Percentiles rank a stretch among this genome's conserved stretches.
Conservation (phyloP, 257 asterid genomes). For the Przewalskia tangutica region DNA sequence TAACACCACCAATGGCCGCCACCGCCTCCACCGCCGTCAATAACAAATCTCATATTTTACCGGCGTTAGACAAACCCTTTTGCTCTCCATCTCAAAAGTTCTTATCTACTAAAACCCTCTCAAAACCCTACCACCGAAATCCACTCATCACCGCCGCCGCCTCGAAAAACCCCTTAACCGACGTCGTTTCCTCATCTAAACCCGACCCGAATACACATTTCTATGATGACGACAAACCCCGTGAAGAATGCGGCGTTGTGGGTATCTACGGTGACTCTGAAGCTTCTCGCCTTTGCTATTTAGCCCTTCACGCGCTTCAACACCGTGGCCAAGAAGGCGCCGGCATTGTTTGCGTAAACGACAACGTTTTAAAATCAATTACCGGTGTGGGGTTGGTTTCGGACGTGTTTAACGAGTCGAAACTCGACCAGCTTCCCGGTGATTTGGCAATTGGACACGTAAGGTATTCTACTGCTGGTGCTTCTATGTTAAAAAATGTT, state of each 20-base stretch:
- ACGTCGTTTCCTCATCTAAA: slow-evolving; percentile 13
- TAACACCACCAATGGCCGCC: slow-evolving; percentile 16
- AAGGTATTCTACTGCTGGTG: slow-evolving; percentile 85
- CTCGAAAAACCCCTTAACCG: slow-evolving; percentile 46
- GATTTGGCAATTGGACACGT: slow-evolving; percentile 90
- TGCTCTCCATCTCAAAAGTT: not conserved
- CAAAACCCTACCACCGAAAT: slow-evolving; percentile 20
- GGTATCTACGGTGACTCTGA: slow-evolving; percentile 91
- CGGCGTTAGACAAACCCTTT: slow-evolving; percentile 9
- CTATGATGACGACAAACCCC: slow-evolving; percentile 44
- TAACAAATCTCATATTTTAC: slow-evolving; percentile 9
- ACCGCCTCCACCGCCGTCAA: slow-evolving; percentile 11
- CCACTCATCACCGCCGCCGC: slow-evolving; percentile 6
- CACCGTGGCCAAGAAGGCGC: slow-evolving; percentile 98
- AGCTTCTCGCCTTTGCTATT: slow-evolving; percentile 74
- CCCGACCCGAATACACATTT: not conserved
- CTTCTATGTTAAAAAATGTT: slow-evolving; percentile 89
- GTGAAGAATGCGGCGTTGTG: slow-evolving; percentile 93
- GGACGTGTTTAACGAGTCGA: slow-evolving; percentile 71
- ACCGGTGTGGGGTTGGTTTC: slow-evolving; percentile 87
- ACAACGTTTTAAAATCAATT: slow-evolving; percentile 53
- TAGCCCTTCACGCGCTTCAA: slow-evolving; percentile 86
- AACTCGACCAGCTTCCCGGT: slow-evolving; percentile 62
- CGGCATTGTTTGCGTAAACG: slow-evolving; percentile 70
- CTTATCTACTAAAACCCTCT: slow-evolving; percentile 19